Evolutionary conservation across 768 basidiomycete species (phyloP), one percentile per base, ranked within the genome.

Genomic region (Rhodotorula babjevae): DNA sequence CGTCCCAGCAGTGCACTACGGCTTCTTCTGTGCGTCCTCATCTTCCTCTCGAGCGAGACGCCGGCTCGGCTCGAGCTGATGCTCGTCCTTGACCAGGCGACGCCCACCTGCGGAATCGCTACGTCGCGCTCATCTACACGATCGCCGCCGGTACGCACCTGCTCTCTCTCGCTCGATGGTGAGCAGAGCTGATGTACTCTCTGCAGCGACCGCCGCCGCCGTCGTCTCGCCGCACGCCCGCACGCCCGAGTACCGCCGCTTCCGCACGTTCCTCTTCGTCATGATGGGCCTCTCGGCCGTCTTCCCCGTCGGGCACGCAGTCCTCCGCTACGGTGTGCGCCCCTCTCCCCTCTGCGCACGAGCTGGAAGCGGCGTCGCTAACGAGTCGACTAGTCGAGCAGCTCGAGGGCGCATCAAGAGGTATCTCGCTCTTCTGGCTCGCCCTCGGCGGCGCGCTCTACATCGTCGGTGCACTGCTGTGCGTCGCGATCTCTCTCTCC

Each of bases 161-260:
- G n/a, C n/a, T n/a, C n/a, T n/a, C n/a, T n/a, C n/a, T n/a, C n/a
- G n/a, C n/a, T n/a, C n/a, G n/a, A n/a, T n/a, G n/a, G n/a, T n/a
- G n/a, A n/a, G n/a, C n/a, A 47, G 55, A 36, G 27, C n/a, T 62
- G 66, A 63, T 46, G 10, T 42, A 57, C n/a, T 46, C 29, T 21
- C 23, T n/a, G 66, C 77, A 90, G 88, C 84, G 68, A 86, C 89
- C 16, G 85, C 87, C n/a, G 88, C 86, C 81, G 85, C 90, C 77
- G 90, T 93, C 47, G 84, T 93, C 31, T 85, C 87, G 62, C 90
- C 91, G 11, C 86, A 89, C 78, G 92, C 92, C 79, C 83, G 87
- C 31, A 88, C 87, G 72, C 88, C 90, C 10, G 85, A 86, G 6
- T 89, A 90, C 79, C 85, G 92, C 36, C 86, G 87, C 75, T 86